Percentiles rank a stretch among this genome's conserved stretches.
phyloP scores from a whole-genome alignment of 2,329 filamentous ascomycete genomes.

The Verruconis gallopava region DNA sequence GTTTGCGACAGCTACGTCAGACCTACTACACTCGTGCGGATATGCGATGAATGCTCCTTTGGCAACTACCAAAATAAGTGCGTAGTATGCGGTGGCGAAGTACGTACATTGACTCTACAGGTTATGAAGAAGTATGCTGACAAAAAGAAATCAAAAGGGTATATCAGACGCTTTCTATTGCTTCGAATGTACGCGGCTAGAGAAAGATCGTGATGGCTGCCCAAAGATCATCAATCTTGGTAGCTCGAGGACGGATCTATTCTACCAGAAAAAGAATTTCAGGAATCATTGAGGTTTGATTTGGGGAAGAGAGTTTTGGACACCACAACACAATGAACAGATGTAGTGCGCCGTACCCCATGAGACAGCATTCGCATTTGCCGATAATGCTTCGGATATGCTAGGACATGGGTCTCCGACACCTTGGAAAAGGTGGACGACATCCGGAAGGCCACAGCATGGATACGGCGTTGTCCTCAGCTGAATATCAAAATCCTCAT shows the following conservation, averaged over 20 bases:
- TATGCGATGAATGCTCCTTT: conserved; percentile 99
- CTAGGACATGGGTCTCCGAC: too few relatives aligned
- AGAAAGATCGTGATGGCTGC: conserved; percentile 95
- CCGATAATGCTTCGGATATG: too few relatives aligned
- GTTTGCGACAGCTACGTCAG: conserved; percentile 99
- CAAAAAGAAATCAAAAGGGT: conserved; percentile 35
- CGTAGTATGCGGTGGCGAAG: conserved; percentile 90
- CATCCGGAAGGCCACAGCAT: too few relatives aligned
- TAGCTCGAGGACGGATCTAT: conserved; percentile 86
- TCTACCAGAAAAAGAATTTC: conserved; percentile 62
- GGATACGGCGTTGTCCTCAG: too few relatives aligned
- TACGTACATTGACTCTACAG: conserved; percentile 13
- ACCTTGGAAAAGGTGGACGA: too few relatives aligned
- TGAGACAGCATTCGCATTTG: too few relatives aligned
- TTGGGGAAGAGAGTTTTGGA: too few relatives aligned
- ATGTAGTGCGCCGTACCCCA: too few relatives aligned
- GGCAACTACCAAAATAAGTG: conserved; percentile 99
- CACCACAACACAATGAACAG: too few relatives aligned
- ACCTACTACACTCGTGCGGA: conserved; percentile 89
- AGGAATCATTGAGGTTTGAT: conserved; percentile 43
- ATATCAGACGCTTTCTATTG: conserved; percentile 99
- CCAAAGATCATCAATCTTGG: conserved; percentile 99
- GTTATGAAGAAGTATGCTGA: too few relatives aligned
- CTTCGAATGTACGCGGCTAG: conserved; percentile 92
- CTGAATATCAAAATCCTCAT: too few relatives aligned